A percentile compares a stretch with the other conserved stretches of the same genome.
phyloP scores from a whole-genome alignment of 345 rosid species.

The Gossypium anomalum region DNA sequence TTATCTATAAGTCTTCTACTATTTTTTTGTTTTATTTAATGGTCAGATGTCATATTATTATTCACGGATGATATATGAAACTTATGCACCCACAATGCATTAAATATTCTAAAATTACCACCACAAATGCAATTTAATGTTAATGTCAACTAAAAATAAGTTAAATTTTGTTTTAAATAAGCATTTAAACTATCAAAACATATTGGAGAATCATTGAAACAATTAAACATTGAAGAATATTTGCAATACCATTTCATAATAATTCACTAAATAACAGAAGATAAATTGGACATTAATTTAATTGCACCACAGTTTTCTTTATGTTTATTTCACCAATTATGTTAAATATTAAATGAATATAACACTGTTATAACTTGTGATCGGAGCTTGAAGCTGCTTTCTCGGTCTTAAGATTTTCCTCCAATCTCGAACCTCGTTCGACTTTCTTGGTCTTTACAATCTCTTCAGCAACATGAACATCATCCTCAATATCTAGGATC shows the following conservation, averaged over 20 bases:
- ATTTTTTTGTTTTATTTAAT: too few species aligned
- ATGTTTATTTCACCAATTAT: background rate
- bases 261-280: background rate
- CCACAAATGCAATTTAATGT: too few species aligned
- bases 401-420: background rate
- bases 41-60: too few species aligned
- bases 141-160: too few species aligned
- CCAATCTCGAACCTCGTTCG: constrained; percentile 18
- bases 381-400: constrained; percentile 14
- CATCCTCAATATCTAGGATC: constrained; percentile 52
- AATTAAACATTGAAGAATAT: background rate
- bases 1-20: too few species aligned
- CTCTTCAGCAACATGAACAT: constrained; percentile 40
- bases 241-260: background rate
- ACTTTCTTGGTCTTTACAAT: constrained; percentile 32
- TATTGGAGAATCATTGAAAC: background rate
- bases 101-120: too few species aligned
- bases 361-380: background rate
- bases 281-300: background rate
- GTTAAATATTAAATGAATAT: background rate
- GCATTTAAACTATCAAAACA: background rate
- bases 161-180: background rate
- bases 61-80: too few species aligned
- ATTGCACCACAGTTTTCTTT: background rate
- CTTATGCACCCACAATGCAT: too few species aligned